Base-by-base conservation (phyloP, 768 basidiomycete genomes). In the Cyathus striatus region DNA sequence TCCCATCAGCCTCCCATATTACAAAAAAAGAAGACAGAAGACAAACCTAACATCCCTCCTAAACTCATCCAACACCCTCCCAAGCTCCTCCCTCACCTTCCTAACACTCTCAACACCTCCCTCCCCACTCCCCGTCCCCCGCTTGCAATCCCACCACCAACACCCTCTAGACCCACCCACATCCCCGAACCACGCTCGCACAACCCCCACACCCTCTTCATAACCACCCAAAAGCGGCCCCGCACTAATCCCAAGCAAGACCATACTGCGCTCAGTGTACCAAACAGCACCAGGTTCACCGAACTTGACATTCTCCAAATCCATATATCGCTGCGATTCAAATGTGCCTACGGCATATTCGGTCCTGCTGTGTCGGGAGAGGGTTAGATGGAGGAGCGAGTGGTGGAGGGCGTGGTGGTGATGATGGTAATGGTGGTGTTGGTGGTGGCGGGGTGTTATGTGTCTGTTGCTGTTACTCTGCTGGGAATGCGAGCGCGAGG, bases 271-370 rank as follows among this genome's bases (percentile, higher is more conserved):
- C 68, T 2, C 65, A 62, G 43, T 71, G 56, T 1, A 77, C n/a
- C n/a, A n/a, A n/a, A n/a, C n/a, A n/a, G n/a, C n/a, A n/a, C n/a
- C n/a, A n/a, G 78, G 45, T 83, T 78, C 23, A 62, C 58, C 25
- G 81, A 58, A 27, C 73, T 60, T 23, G 61, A 73, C 21, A 75
- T n/a, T 72, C 54, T 88, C 85, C 2, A 88, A 63, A 48, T 86
- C 76, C 44, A 86, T 63, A 55, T 86, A 88, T 22, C 76, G 62
- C 50, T 86, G 79, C 2, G 76, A 76, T 62, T 88, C 86, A 46
- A 88, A 88, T 12, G 85, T 78, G 2, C 83, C 86, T 1, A 88
- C 86, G 0, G 74, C 74, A 22, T 70, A 63, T 52, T 86, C 81
- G 17, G 49, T 50, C 48, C 59, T 65, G 23, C 55, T 45, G 35